Conservation (phyloP, 2,329 filamentous ascomycete genomes). For the Emmonsia crescens region DNA sequence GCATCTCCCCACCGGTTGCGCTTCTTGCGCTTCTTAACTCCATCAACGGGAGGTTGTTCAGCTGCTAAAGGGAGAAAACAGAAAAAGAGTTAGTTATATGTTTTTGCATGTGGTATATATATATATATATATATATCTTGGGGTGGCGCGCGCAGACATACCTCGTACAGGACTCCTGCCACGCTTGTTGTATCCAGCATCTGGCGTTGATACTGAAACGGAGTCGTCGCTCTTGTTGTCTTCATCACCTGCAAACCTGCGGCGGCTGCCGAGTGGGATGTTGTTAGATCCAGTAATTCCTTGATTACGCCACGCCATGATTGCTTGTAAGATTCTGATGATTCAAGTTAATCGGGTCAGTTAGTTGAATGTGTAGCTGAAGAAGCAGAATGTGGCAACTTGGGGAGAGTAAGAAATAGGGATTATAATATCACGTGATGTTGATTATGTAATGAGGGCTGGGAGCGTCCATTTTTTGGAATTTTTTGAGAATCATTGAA, state of each 20-base stretch:
- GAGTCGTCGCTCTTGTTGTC: slow-evolving; percentile 36
- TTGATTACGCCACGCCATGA: slow-evolving; percentile 55
- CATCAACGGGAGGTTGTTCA: slow-evolving; percentile 53
- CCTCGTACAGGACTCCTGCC: slow-evolving; percentile 83
- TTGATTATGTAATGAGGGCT: background rate
- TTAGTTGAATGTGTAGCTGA: background rate
- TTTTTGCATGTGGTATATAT: background rate
- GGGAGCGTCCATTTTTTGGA: too few species aligned
- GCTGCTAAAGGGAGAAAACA: slow-evolving; percentile 15
- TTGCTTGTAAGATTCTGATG: slow-evolving; percentile 3
- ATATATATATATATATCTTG: background rate
- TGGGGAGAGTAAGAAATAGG: background rate
- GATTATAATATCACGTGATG: background rate
- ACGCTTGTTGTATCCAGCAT: slow-evolving; percentile 64
- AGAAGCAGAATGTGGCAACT: background rate
- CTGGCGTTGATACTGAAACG: slow-evolving; percentile 37
- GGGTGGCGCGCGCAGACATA: slow-evolving; percentile 33
- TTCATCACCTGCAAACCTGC: slow-evolving; percentile 60
- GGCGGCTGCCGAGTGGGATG: slow-evolving; percentile 78
- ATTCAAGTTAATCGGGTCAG: background rate
- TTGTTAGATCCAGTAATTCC: slow-evolving; percentile 98
- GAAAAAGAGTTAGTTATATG: background rate
- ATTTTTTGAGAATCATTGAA: too few species aligned
- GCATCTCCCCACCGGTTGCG: slow-evolving; percentile 97
- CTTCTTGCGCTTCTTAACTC: slow-evolving; percentile 86